Conservation (phyloP, 441 rosid genomes). For the Adansonia grandidieri region DNA sequence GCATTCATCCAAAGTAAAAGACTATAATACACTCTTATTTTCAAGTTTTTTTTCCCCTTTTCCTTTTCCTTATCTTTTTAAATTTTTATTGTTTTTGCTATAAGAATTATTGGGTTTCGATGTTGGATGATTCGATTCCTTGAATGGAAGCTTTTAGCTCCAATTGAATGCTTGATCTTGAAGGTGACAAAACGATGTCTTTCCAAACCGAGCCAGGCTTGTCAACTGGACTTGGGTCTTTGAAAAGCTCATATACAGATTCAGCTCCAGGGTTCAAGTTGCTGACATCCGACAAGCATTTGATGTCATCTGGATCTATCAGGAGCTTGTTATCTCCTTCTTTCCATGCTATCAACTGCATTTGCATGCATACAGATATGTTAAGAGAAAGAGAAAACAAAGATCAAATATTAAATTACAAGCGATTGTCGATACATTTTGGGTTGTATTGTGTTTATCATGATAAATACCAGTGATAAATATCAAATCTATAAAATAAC, state of each 20-base stretch:
- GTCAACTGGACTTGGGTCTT: conserved; percentile 38
- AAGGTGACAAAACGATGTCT: conserved; percentile 51
- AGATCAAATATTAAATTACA: not conserved
- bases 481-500: no score
- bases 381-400: not conserved
- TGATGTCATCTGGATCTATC: conserved; percentile 59
- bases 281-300: conserved; percentile 50
- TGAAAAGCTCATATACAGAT: conserved; percentile 61
- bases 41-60: no score
- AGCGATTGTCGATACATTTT: no score
- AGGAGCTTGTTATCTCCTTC: conserved; percentile 59
- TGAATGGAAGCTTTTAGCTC: conserved; percentile 50
- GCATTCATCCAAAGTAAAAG: no score
- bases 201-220: conserved; percentile 72
- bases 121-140: conserved; percentile 47
- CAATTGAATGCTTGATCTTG: conserved; percentile 47
- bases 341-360: conserved; percentile 82
- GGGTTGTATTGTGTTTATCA: no score
- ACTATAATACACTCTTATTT: no score
- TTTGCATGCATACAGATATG: not conserved
- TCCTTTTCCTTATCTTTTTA: not conserved
- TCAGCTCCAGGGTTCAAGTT: conserved; percentile 61
- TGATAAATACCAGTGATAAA: no score
- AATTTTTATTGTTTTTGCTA: not conserved
- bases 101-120: not conserved